Evolutionary conservation across 371 early-diverging fungal species (phyloP), one percentile per base, ranked within the genome.

Genomic region (Mortierella sp.): DNA sequence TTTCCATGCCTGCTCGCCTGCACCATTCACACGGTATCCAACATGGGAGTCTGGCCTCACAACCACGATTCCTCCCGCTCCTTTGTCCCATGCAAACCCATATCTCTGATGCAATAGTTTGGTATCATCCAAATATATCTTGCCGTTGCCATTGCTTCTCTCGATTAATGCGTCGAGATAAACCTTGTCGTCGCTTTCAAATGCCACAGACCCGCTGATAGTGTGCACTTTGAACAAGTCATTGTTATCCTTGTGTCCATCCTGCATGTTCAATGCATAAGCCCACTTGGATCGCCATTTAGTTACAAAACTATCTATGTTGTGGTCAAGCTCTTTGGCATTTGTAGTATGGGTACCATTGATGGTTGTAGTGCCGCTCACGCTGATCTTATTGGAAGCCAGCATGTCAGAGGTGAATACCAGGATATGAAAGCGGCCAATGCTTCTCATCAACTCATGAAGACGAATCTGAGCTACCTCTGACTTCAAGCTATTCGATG

Each of bases 11-110:
- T 62, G 64, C 0, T 58, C 45, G 17, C 63, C 62, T 31, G 49
- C 43, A 6, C 70, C 70, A 26, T 70, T 58, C 0, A 72, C 72
- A 10, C 69, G 72, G 49, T 61, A 77, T 26, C 78, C 72, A 54
- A 77, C 31, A 61, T 77, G 68, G 1, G 78, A 68, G 37, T 77
- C 72, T 0, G 78, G 78, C 43, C 78, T 64, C 13, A 77, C 22
- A 3, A 77, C 72, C 0, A 77, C 72, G 61, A 77, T 64, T 0
- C 66, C 78, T 15, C 78, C 78, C 17, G 37, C 10, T 10, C 65
- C 72, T 7, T 34, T 32, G n/a, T 34, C 61, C 60, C 67, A 61
- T 13, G 40, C 22, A 47, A 65, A 59, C 9, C 72, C 78, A 37
- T 68, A 77, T 23, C 54, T 63, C 32, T 61, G 63, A 55, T 77